Evolutionary conservation across 163 green algal species (phyloP), one percentile per base, ranked within the genome.

Genomic region (Scenedesmus sp.): DNA sequence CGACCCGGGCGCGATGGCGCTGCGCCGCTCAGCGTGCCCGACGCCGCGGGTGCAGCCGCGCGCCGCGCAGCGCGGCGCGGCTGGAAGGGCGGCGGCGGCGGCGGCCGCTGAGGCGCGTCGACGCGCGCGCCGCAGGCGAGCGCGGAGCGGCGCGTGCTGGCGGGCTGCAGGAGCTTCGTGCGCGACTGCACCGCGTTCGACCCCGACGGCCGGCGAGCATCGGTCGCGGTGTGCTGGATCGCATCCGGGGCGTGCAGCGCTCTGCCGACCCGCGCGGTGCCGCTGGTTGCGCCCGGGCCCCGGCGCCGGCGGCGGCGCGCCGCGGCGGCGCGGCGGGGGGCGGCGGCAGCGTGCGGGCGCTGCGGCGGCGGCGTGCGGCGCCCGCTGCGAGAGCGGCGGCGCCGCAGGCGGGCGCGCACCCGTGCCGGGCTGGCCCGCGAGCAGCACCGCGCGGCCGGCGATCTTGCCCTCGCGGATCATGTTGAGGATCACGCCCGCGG

Each of bases 401-500:
- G n/a, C n/a, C n/a, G n/a, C n/a, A n/a, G n/a, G n/a, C n/a, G n/a
- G n/a, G 11, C 18, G 5, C 60, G 10, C 29, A 44, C 96, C 96
- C 11, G 96, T 99, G 60, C 97, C 97, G 0, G 97, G 95, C 87
- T 98, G 93, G 1, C 97, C 97, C 3, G 96, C 97, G 39, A 99
- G 78, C 60, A 99, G 87, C 69, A 99, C 93, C 10, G 89, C 97
- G 3, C 97, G 87, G 0, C 97, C 97, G 6, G 97, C 97, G 78
- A 99, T 99, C 72, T 96, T 95, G 26, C 96, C 96, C 26, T 97
- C 93, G 63, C 89, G 92, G 78, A 99, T 98, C 95, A 99, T 98
- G 50, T 94, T 84, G 18, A 97, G 74, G 63, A 99, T 98, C 3
- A 99, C 89, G 22, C 97, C 97, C 1, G 94, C 95, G 4, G 95